Conservation (phyloP, 768 basidiomycete species). For the Mycena olivaceomarginata region DNA sequence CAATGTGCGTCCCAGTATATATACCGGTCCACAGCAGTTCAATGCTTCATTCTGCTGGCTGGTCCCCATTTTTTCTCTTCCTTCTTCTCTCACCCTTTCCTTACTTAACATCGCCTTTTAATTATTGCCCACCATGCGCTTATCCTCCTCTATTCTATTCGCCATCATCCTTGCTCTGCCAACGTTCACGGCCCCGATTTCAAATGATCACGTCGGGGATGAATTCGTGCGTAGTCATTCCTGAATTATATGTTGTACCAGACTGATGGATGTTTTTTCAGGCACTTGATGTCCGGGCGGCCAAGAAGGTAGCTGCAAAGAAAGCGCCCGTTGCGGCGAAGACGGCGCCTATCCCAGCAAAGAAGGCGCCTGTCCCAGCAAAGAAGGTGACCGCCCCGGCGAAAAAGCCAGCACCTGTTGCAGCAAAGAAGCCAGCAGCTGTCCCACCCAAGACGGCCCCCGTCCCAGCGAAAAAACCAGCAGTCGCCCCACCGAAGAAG, state of each 20-base stretch:
- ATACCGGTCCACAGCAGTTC: neutral
- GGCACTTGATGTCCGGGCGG: neutral
- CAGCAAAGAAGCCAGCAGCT: neutral
- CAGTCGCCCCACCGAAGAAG: neutral
- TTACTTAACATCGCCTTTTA: conserved; percentile 8
- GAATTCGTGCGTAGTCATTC: neutral
- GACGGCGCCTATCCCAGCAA: too few relatives aligned
- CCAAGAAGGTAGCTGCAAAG: neutral
- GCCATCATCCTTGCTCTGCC: conserved; percentile 4
- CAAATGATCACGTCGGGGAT: neutral
- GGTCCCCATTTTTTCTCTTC: conserved; percentile 1
- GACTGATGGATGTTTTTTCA: conserved; percentile 4
- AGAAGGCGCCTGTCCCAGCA: neutral
- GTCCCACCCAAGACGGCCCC: neutral
- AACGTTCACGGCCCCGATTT: conserved; percentile 7
- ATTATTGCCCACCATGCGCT: neutral
- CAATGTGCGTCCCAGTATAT: neutral
- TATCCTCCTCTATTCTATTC: neutral
- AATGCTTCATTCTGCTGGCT: neutral
- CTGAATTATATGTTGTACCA: neutral
- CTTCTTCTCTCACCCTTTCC: neutral
- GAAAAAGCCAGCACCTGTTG: neutral
- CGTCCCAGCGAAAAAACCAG: neutral
- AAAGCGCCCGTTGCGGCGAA: too few relatives aligned
- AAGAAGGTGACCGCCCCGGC: neutral